Evolutionary conservation across 1,284 basidiomycete genomes (phyloP).

Genomic region (Schizopora paradoxa): DNA sequence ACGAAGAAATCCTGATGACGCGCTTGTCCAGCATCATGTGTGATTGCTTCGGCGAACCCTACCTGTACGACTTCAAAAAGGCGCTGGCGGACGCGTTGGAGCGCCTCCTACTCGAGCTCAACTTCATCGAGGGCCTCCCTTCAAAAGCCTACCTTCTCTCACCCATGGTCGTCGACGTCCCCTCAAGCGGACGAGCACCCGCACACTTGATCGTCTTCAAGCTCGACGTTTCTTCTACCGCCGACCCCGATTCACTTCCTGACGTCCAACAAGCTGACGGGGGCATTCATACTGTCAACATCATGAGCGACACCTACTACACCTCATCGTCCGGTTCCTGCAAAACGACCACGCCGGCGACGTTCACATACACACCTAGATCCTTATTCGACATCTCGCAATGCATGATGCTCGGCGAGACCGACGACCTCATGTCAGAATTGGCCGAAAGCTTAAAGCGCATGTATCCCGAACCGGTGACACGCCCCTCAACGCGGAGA

Average conservation of each 20-base stretch:
- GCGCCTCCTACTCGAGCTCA: conserved; percentile 10
- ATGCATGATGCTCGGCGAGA: not conserved
- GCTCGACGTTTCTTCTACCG: not conserved
- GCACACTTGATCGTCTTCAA: conserved; percentile 14
- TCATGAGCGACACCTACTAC: not conserved
- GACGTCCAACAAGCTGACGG: no score
- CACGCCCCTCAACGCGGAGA: not conserved
- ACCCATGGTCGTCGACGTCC: conserved; percentile 8
- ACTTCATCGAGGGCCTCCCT: conserved; percentile 8
- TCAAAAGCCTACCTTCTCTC: conserved; percentile 4
- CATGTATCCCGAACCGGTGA: not conserved
- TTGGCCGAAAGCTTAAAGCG: not conserved
- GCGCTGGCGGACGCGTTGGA: conserved; percentile 10
- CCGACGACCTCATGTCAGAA: not conserved
- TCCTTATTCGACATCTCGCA: conserved; percentile 11
- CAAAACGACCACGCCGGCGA: conserved; percentile 6
- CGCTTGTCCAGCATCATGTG: not conserved
- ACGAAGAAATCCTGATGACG: not conserved
- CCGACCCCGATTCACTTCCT: conserved; percentile 2
- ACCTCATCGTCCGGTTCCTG: not conserved
- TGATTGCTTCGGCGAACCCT: not conserved
- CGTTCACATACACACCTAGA: conserved; percentile 12
- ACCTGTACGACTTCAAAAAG: conserved; percentile 9
- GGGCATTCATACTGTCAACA: no score
- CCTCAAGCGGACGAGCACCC: not conserved